Percentiles rank a stretch among this genome's conserved stretches.
These are phyloP conservation scores for Phytophthora colocasiae DNA, from an alignment of 352 stramenopile species.

Conservation along the genomic window DNA sequence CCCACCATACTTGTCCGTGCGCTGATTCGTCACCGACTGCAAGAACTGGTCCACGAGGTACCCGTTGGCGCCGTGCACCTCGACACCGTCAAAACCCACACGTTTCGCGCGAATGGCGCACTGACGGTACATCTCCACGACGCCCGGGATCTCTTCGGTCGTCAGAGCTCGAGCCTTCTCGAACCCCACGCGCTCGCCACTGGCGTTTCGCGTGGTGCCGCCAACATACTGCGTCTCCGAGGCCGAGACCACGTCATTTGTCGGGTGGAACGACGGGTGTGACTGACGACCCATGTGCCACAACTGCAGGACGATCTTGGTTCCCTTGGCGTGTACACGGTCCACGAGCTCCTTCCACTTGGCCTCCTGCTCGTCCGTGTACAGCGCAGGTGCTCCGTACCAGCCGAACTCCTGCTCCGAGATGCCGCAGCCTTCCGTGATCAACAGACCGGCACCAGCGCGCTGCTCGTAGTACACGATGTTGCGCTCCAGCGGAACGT, in stretches of 20 bases:
- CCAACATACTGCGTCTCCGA: slow-evolving; percentile 11
- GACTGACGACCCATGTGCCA: slow-evolving; percentile 27
- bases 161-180: slow-evolving; percentile 13
- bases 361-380: slow-evolving; percentile 23
- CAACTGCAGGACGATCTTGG: slow-evolving; percentile 27
- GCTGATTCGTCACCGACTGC: slow-evolving; percentile 20
- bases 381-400: slow-evolving; percentile 8
- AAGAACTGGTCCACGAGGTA: slow-evolving; percentile 25
- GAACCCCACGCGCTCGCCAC: slow-evolving; percentile 6
- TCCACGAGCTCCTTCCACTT: slow-evolving; percentile 14
- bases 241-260: slow-evolving; percentile 15
- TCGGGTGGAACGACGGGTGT: slow-evolving; percentile 16
- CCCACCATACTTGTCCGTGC: slow-evolving; percentile 21
- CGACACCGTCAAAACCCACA: slow-evolving; percentile 16
- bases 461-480: slow-evolving; percentile 26
- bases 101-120: slow-evolving; percentile 11
- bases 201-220: slow-evolving; percentile 11
- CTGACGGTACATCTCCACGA: slow-evolving; percentile 20
- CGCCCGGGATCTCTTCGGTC: slow-evolving; percentile 14
- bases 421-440: slow-evolving; percentile 24
- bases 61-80: slow-evolving; percentile 12
- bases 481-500: slow-evolving; percentile 14
- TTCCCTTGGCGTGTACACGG: slow-evolving; percentile 14
- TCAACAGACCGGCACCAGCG: slow-evolving; percentile 13
- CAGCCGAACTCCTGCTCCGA: slow-evolving; percentile 23